Base-by-base conservation (phyloP, 2,329 filamentous ascomycete genomes). In the Penicillium oxalicum region DNA sequence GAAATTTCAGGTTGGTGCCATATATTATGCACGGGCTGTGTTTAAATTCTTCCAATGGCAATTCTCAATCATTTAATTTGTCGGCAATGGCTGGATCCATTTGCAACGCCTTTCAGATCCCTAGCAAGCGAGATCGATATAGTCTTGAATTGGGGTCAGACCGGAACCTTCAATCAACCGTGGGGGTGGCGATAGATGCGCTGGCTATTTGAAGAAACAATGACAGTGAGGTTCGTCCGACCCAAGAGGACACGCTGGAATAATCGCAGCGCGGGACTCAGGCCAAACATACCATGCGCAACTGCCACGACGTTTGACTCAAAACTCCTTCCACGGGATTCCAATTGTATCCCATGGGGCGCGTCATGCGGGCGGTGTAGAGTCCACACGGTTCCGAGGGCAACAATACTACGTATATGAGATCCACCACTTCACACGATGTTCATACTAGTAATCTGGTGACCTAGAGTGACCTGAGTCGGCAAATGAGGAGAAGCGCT, bases 241-340 rank as follows among this genome's bases (percentile, higher is more conserved):
- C 36, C 37, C 32, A 40, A 50, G 35, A 53, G 47, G 47, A 38
- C 48, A 50, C 46, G 40, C 43, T 48, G 34, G 8, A 27, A 39
- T 49, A 33, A n/a, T 27, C 34, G 49, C 35, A 47, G 44, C 53
- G 46, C 12, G 32, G 44, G 37, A 37, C 44, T 51, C 43, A 49
- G 44, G 46, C 56, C 8, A 50, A 60, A 57, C 52, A 59, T 52
- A 35, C 34, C 50, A 44, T 45, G 53, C 33, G 38, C 33, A 41
- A 48, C 47, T 40, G 49, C 44, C 43, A 40, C 36, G 47, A 50
- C 49, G 53, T 53, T 53, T 52, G 49, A 54, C 47, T 52, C 51
- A 50, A 18, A 36, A 49, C 40, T 67, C 67, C 65, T 67, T 67
- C 65, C 58, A 67, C 65, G 40, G 42, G 62, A 59, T 67, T 67